Conservation (phyloP, 1,284 basidiomycete genomes). For the Ceratobasidium sp. region DNA sequence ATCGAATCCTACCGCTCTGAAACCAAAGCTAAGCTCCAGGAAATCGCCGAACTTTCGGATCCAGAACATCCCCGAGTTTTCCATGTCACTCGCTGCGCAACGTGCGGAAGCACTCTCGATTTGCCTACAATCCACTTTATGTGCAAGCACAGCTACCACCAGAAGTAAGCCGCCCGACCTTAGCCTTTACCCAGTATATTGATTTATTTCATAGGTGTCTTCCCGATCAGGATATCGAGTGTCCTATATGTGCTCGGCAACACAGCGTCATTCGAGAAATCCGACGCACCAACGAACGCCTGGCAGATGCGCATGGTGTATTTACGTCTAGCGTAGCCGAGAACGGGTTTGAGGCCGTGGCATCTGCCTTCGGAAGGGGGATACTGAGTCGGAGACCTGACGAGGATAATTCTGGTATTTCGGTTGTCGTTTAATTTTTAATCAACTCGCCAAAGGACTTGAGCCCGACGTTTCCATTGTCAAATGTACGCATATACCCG, state of each 20-base stretch:
- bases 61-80: slow-evolving; percentile 81
- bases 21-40: slow-evolving; percentile 78
- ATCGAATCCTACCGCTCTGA: slow-evolving; percentile 86
- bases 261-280: slow-evolving; percentile 91
- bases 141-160: slow-evolving; percentile 97
- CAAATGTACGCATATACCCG: too few relatives aligned
- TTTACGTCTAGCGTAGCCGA: slow-evolving; percentile 86
- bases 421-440: slow-evolving; percentile 20
- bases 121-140: slow-evolving; percentile 95
- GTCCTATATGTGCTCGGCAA: slow-evolving; percentile 82
- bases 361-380: slow-evolving; percentile 78
- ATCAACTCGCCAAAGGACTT: too few relatives aligned
- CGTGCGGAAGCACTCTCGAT: slow-evolving; percentile 86
- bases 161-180: slow-evolving; percentile 61
- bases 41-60: slow-evolving; percentile 81
- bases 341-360: slow-evolving; percentile 80
- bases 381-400: slow-evolving; percentile 53
- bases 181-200: slow-evolving; percentile 6
- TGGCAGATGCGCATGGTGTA: slow-evolving; percentile 86
- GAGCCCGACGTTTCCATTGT: too few relatives aligned
- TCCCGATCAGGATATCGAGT: slow-evolving; percentile 83
- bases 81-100: slow-evolving; percentile 89
- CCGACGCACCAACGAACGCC: slow-evolving; percentile 76
- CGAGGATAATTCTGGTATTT: slow-evolving; percentile 1
- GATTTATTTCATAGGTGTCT: slow-evolving; percentile 64